A percentile compares a stretch with the other conserved stretches of the same genome.
Conservation (phyloP, 1,284 basidiomycete genomes). For the Heliocybe sulcata region DNA sequence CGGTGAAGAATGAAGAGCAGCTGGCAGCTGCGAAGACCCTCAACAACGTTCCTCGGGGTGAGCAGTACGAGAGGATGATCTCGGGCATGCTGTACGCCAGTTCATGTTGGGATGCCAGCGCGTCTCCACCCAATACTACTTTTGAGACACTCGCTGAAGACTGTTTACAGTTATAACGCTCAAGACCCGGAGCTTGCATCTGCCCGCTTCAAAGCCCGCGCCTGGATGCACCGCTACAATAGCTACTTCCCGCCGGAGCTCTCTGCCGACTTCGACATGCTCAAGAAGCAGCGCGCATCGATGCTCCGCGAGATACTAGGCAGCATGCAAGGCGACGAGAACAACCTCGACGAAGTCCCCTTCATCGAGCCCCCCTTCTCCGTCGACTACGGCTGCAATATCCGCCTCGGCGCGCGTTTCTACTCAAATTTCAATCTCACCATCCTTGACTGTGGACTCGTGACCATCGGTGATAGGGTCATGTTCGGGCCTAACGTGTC, state of each 20-base stretch:
- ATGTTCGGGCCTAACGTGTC: slow-evolving; percentile 14
- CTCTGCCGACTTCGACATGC: neutral
- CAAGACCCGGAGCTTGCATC: too few relatives aligned
- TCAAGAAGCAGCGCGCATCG: neutral
- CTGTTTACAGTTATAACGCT: neutral
- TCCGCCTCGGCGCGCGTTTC: neutral
- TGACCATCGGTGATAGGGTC: slow-evolving; percentile 12
- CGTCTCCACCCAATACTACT: neutral
- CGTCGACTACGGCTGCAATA: neutral
- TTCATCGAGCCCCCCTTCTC: neutral
- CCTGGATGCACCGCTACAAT: too few relatives aligned
- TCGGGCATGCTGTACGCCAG: neutral
- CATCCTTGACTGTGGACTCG: slow-evolving; percentile 11
- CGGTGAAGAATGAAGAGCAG: too few relatives aligned
- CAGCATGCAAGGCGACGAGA: neutral
- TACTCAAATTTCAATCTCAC: neutral
- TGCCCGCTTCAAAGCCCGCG: too few relatives aligned
- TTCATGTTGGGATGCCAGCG: too few relatives aligned
- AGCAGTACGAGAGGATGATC: neutral
- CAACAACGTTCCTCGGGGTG: neutral
- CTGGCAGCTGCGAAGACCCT: neutral
- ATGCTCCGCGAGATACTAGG: neutral
- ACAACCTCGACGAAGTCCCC: neutral
- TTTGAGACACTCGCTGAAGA: neutral
- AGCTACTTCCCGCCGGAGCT: too few relatives aligned